Evolutionary conservation across 2,329 filamentous ascomycete genomes (phyloP).

Genomic region (Lachnellula occidentalis): DNA sequence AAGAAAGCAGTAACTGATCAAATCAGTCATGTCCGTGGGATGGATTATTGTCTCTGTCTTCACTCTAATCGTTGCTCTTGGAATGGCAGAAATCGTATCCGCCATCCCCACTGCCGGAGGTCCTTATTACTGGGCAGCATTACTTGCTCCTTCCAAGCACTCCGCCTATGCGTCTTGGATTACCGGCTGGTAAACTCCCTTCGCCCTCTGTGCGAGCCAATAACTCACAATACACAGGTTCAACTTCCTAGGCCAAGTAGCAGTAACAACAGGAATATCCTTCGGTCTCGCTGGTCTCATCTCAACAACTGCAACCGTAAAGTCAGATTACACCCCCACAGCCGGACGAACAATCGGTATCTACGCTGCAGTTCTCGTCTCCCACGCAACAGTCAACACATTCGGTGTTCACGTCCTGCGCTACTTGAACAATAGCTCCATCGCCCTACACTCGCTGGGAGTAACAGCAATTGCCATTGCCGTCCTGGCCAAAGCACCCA

Average conservation of each 20-base stretch:
- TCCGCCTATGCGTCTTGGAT: slow-evolving; percentile 43
- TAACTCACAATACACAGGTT: slow-evolving; percentile 30
- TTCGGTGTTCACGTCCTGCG: slow-evolving; percentile 51
- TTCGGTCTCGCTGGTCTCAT: slow-evolving; percentile 43
- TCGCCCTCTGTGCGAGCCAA: background rate
- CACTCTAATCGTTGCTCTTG: slow-evolving; percentile 47
- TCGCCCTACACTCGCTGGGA: slow-evolving; percentile 49
- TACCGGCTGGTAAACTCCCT: slow-evolving; percentile 35
- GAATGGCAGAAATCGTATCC: slow-evolving; percentile 55
- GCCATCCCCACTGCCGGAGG: slow-evolving; percentile 54
- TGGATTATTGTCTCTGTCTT: slow-evolving; percentile 53
- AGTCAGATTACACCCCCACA: slow-evolving; percentile 38
- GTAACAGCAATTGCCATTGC: slow-evolving; percentile 48
- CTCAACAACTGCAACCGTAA: slow-evolving; percentile 40
- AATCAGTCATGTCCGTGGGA: slow-evolving; percentile 46
- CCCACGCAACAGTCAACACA: slow-evolving; percentile 50
- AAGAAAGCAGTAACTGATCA: slow-evolving; percentile 8
- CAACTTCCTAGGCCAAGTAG: slow-evolving; percentile 44
- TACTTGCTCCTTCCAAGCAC: slow-evolving; percentile 44
- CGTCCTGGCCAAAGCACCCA: slow-evolving; percentile 52
- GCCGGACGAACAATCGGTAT: slow-evolving; percentile 50
- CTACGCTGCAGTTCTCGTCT: slow-evolving; percentile 50
- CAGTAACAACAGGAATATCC: slow-evolving; percentile 43
- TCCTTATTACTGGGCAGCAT: slow-evolving; percentile 56
- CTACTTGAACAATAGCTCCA: slow-evolving; percentile 52